Evolutionary conservation across 2,329 filamentous ascomycete species (phyloP).

Genomic region (Coleophoma cylindrospora): DNA sequence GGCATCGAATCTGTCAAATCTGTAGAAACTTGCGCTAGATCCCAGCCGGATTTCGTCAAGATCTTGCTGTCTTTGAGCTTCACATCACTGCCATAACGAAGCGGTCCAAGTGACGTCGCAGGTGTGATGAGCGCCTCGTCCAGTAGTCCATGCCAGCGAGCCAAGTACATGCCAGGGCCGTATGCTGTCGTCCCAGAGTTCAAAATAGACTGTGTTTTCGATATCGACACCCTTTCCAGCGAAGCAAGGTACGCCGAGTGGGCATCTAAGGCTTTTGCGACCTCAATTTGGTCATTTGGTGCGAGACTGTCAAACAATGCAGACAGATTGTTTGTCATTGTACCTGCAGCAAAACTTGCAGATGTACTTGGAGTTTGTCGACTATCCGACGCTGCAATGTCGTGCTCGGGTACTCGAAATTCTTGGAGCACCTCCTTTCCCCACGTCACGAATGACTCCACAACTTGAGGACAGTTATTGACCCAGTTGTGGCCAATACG

Average conservation of each 20-base stretch:
- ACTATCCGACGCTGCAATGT: neutral
- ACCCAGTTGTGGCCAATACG: constrained; percentile 67
- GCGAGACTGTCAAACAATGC: constrained; percentile 33
- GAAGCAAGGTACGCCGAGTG: constrained; percentile 56
- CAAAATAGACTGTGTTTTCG: constrained; percentile 53
- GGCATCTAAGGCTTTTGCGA: constrained; percentile 50
- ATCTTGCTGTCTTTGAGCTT: no score
- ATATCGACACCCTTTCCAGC: constrained; percentile 42
- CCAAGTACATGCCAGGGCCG: constrained; percentile 68
- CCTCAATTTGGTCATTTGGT: constrained; percentile 33
- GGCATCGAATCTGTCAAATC: neutral
- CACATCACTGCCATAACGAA: no score
- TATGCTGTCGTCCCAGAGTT: constrained; percentile 20
- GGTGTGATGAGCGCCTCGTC: constrained; percentile 68
- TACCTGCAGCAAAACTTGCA: constrained; percentile 6
- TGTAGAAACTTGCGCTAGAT: neutral
- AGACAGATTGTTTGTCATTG: constrained; percentile 6
- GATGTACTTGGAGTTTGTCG: neutral
- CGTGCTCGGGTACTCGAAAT: constrained; percentile 1
- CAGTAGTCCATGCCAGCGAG: constrained; percentile 66
- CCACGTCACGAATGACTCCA: constrained; percentile 9
- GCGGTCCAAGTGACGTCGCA: constrained; percentile 13
- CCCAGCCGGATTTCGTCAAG: neutral
- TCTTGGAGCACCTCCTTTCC: constrained; percentile 7
- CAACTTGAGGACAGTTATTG: constrained; percentile 52